A percentile compares a stretch with the other conserved stretches of the same genome.
phyloP scores from a whole-genome alignment of 306 rosid genomes.

The Vigna trinervia region DNA sequence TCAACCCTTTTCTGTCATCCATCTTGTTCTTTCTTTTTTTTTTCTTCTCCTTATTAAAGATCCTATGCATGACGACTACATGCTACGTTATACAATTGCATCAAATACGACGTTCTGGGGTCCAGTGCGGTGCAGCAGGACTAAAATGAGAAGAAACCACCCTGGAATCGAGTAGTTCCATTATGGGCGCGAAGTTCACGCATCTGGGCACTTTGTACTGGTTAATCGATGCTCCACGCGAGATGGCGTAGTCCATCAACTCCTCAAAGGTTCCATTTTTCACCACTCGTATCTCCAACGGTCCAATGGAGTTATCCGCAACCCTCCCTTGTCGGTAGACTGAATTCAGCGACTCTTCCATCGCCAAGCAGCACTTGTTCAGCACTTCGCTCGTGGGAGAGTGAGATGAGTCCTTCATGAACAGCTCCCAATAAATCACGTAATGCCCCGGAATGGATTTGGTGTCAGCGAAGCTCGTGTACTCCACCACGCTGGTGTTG shows the following conservation, averaged over 20 bases:
- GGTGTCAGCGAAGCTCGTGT: constrained; percentile 78
- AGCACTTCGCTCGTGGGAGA: constrained; percentile 57
- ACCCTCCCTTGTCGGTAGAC: constrained; percentile 91
- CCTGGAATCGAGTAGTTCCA: constrained; percentile 83
- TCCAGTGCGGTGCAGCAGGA: constrained; percentile 83
- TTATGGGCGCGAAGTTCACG: constrained; percentile 80
- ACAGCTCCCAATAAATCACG: constrained; percentile 89
- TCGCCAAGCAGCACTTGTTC: constrained; percentile 69
- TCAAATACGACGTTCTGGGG: constrained; percentile 72
- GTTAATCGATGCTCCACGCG: constrained; percentile 90
- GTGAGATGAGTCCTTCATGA: constrained; percentile 59
- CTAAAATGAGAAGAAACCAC: constrained; percentile 81
- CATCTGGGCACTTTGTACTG: constrained; percentile 96
- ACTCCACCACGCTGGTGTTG: constrained; percentile 78
- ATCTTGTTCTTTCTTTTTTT: neutral
- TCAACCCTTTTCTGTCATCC: neutral
- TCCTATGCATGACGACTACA: constrained; percentile 39
- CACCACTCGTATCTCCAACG: constrained; percentile 86
- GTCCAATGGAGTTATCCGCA: constrained; percentile 84
- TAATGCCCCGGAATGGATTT: constrained; percentile 88
- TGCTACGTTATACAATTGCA: constrained; percentile 4
- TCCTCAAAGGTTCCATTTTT: constrained; percentile 93
- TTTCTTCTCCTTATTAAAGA: neutral
- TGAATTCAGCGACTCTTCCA: constrained; percentile 85
- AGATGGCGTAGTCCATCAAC: constrained; percentile 92